Base-by-base conservation (phyloP, 208 protist genomes). In the Leishmania turanica region DNA sequence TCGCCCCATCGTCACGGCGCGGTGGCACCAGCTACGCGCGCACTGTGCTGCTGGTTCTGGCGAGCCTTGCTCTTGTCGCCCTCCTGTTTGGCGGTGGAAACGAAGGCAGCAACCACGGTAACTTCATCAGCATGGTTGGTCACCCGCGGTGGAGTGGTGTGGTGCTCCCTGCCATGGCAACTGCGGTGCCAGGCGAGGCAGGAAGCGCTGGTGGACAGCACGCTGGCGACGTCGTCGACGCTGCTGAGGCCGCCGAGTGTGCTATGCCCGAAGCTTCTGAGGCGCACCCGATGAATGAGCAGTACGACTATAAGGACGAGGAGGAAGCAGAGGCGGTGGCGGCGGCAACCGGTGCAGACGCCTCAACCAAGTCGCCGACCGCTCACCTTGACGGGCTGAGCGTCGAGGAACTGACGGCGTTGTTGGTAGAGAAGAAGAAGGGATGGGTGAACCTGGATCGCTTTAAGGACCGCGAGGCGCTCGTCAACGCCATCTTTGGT, bases 341-440 rank as follows among this genome's bases (percentile, higher is more conserved):
- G 45, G 62, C 34, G 13, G 64, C 80, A 9, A 40, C 66, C 19
- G 4, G 13, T 68, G 42, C 45, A 56, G 70, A 24, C 47, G 47
- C 70, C 47, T 49, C 31, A 7, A 49, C 69, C 45, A 34, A 73
- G 34, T 54, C 58, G 9, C 19, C 66, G 34, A 70, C 74, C 24
- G 76, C 76, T 31, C 62, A 85, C 58, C 65, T 85, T 7, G 62
- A 71, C 21, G 62, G 24, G 19, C 27, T 85, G 64, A 78, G 71
- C 27, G 34, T 79, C 13, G 82, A 84, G 24, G 86, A 89, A 31
- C 84, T 89, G 45, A 87, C 83, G 62, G 34, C 69, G 49, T n/a
- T 85, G 40, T 53, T 89, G 40, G 77, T 72, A 8, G 86, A 89
- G 27, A 89, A 85, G n/a, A 89, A 76, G 49, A 84, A 89, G 7